Evolutionary conservation across 495 filamentous ascomycete species (phyloP), one percentile per base, ranked within the genome.

Genomic region (Aspergillus homomorphus): DNA sequence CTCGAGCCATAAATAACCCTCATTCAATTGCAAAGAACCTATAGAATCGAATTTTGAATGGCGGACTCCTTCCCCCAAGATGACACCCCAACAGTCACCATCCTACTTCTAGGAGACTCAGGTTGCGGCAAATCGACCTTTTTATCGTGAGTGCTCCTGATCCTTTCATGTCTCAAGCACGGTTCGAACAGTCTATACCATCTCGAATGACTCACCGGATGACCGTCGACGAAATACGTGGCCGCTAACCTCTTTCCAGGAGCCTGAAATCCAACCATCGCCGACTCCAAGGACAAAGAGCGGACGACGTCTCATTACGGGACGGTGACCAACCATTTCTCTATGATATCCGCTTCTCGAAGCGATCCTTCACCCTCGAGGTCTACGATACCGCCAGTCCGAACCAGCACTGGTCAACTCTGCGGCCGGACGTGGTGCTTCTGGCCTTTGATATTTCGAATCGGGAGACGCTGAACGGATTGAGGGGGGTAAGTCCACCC

Each of bases 41-140:
- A 14, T 19, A 51, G 24, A 30, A 2, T 4, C 18, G 14, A 23
- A 30, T 12, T n/a, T 30, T 16, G 30, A 43, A 62, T 62, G 60
- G 20, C 55, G 51, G 38, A 45, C 5, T 55, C 46, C 54, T 59
- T 51, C 23, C 7, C 9, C 21, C 53, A 21, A 51, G 56, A 46
- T 22, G 68, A 69, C 12, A 22, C 46, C 3, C 60, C 73, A 7
- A 59, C 69, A 24, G 77, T 93, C 58, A 87, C 80, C 7, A 80
- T 96, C 51, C 78, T 96, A 16, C 77, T 96, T 0, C 76, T 96
- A 5, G 92, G 92, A 57, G 91, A 96, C 66, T 71, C 84, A 48
- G 82, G 81, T 64, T 89, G 89, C 64, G 92, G 92, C 26, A 96
- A 96, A 71, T 88, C 89, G 12, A 92, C 88, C 15, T 94, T 96